These are phyloP conservation scores for Aspergillus sojae DNA, from an alignment of 2,329 filamentous ascomycete species.

Conservation along the genomic window DNA sequence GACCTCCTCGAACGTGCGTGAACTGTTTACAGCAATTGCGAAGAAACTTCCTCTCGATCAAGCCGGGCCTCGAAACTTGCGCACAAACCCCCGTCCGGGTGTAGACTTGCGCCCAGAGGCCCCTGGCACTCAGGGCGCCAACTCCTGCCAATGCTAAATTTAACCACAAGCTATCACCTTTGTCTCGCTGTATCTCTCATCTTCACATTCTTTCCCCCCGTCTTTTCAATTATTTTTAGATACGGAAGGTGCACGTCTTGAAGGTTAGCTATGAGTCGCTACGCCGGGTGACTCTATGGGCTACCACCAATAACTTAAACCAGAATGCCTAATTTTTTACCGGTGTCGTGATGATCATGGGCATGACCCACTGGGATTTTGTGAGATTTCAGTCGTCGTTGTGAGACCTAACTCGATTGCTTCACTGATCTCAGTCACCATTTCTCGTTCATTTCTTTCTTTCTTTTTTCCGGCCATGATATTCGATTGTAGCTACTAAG, in stretches of 20 bases:
- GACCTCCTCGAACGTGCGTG: constrained; percentile 92
- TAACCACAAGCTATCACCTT: background rate
- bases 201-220: constrained; percentile 14
- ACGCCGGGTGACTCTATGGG: constrained; percentile 5
- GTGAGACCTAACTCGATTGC: background rate
- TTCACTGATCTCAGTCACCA: constrained; percentile 11
- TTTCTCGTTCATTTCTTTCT: constrained; percentile 10
- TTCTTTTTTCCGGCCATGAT: constrained; percentile 12
- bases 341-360: constrained; percentile 16
- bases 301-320: constrained; percentile 14
- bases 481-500: constrained; percentile 1
- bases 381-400: constrained; percentile 5
- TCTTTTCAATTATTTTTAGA: constrained; percentile 21
- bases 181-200: constrained; percentile 1
- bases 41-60: constrained; percentile 98
- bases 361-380: constrained; percentile 1
- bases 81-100: constrained; percentile 64
- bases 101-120: constrained; percentile 69
- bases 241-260: constrained; percentile 19
- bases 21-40: constrained; percentile 95
- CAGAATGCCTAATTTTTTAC: constrained; percentile 19
- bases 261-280: constrained; percentile 13
- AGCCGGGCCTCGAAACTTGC: constrained; percentile 84
- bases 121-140: constrained; percentile 60
- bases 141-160: constrained; percentile 65